Percentiles rank a stretch among this genome's conserved stretches.
These are phyloP conservation scores for Solanum raphanifolium DNA, from an alignment of 257 asterid genomes.

Conservation along the genomic window DNA sequence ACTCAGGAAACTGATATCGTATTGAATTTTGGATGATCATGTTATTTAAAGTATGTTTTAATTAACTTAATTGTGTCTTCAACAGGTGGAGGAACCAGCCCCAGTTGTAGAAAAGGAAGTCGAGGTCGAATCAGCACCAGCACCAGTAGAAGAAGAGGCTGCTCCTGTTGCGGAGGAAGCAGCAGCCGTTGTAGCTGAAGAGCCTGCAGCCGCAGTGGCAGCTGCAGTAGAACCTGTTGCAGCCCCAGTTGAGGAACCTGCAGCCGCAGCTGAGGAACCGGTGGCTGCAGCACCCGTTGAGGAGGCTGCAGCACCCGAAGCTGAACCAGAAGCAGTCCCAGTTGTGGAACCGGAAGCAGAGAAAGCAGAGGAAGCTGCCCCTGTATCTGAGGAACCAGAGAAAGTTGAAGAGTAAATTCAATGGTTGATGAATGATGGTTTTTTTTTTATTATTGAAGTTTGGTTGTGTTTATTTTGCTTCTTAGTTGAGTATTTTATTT, in stretches of 20 bases:
- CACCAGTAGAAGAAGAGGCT: neutral
- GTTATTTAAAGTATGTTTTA: neutral
- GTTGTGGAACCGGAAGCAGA: neutral
- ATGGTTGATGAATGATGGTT: neutral
- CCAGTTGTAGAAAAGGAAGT: neutral
- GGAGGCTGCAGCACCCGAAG: neutral
- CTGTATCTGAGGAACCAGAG: neutral
- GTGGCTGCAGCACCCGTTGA: neutral
- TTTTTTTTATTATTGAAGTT: neutral
- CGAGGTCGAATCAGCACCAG: neutral
- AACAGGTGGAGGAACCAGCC: neutral
- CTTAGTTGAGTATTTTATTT: neutral
- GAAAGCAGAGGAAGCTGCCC: neutral
- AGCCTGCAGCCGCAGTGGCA: neutral
- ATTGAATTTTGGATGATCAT: neutral
- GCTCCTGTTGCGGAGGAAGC: neutral
- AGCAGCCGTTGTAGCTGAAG: neutral
- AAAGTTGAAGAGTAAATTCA: neutral
- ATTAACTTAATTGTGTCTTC: neutral
- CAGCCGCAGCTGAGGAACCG: neutral
- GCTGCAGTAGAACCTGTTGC: neutral
- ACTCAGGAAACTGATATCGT: neutral
- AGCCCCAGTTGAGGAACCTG: neutral
- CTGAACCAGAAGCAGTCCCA: neutral
- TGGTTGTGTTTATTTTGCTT: neutral